Evolutionary conservation across 192 early-diverging fungal genomes (phyloP).

Genomic region (Podila horticola): DNA sequence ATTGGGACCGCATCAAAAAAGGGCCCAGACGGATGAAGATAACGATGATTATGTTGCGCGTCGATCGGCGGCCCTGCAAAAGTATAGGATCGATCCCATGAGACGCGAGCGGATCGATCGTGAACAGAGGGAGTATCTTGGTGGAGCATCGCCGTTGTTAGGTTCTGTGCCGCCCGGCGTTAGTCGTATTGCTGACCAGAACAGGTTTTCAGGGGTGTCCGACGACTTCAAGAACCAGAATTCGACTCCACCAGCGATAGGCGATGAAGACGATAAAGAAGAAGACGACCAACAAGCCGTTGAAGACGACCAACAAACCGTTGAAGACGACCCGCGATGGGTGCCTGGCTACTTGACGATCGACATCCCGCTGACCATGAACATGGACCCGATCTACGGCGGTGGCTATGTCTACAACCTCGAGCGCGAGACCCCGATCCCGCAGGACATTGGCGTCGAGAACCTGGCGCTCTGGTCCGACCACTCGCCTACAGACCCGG

Average conservation of each 20-base stretch:
- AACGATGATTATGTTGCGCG: too few species aligned
- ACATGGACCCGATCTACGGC: slow-evolving; percentile 29
- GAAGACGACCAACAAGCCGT: background rate
- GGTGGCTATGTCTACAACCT: slow-evolving; percentile 26
- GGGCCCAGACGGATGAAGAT: too few species aligned
- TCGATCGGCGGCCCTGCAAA: background rate
- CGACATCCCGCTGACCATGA: slow-evolving; percentile 37
- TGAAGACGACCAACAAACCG: background rate
- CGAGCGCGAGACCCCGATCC: slow-evolving; percentile 25
- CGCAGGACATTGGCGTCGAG: slow-evolving; percentile 34
- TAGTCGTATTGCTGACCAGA: background rate
- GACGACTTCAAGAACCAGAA: background rate
- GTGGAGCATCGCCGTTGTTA: background rate
- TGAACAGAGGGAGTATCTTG: background rate
- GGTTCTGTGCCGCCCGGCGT: background rate
- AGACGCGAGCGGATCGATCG: background rate
- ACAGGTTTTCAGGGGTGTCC: background rate
- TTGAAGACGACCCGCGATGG: background rate
- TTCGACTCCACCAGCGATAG: background rate
- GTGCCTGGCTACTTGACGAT: slow-evolving; percentile 21
- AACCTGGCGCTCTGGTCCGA: slow-evolving; percentile 41
- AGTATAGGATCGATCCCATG: background rate
- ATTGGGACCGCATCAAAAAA: too few species aligned
- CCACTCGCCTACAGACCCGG: slow-evolving; percentile 2
- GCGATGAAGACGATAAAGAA: background rate